Conservation (phyloP, 2,329 filamentous ascomycete genomes). For the Beauveria brongniartii region DNA sequence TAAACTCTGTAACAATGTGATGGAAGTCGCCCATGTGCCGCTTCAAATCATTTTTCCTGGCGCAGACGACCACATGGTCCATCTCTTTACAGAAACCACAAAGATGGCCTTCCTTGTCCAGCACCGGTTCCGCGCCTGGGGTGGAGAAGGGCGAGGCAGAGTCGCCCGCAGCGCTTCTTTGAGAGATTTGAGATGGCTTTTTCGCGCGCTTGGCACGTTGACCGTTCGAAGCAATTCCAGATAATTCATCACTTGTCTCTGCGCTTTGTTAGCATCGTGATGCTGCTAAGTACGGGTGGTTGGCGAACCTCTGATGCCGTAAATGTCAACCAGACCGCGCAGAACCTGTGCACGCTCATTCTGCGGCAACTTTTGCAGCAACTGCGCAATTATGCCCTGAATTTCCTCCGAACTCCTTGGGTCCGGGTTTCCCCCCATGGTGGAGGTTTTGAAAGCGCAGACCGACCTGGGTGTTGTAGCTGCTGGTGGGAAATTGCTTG, state of each 20-base stretch:
- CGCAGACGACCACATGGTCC: slow-evolving; percentile 33
- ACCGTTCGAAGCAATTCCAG: not conserved
- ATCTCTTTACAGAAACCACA: slow-evolving; percentile 35
- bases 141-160: not conserved
- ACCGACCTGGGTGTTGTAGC: not conserved
- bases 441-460: not conserved
- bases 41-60: slow-evolving; percentile 40
- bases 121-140: not conserved
- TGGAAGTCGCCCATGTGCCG: slow-evolving; percentile 42
- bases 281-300: too few species aligned
- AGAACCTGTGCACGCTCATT: not conserved
- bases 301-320: not conserved
- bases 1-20: slow-evolving; percentile 38
- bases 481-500: not conserved
- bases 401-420: not conserved
- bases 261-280: not conserved
- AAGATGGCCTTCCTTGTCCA: not conserved
- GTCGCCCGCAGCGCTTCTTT: not conserved
- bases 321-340: not conserved
- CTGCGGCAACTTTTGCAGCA: not conserved
- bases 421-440: not conserved
- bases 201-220: not conserved
- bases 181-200: not conserved
- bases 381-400: not conserved
- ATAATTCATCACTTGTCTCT: not conserved